phyloP scores from a whole-genome alignment of 352 stramenopile genomes.

The Globisporangium cystogenes region DNA sequence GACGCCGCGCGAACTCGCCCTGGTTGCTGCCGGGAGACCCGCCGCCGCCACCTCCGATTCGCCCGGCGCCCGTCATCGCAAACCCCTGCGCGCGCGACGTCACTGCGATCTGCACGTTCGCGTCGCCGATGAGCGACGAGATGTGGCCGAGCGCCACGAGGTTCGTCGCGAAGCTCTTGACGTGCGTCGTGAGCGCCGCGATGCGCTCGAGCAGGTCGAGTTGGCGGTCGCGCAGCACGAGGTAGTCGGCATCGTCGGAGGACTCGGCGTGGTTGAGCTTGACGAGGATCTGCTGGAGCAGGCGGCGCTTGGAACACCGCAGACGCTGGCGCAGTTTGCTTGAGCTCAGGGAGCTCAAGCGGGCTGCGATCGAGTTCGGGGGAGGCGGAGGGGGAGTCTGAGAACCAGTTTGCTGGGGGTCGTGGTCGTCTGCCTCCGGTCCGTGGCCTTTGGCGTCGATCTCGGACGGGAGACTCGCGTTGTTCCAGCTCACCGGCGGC shows the following conservation, averaged over 20 bases:
- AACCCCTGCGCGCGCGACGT: conserved; percentile 3
- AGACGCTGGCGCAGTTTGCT: conserved; percentile 24
- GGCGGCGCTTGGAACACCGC: conserved; percentile 32
- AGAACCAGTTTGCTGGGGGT: not conserved
- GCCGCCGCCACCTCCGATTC: not conserved
- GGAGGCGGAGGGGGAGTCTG: not conserved
- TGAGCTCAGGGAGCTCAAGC: not conserved
- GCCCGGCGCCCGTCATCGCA: not conserved
- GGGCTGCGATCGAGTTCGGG: not conserved
- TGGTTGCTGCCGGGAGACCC: not conserved
- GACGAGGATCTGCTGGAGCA: conserved; percentile 40
- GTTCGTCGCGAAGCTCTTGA: conserved; percentile 39
- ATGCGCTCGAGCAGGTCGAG: conserved; percentile 25
- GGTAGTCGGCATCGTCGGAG: conserved; percentile 36
- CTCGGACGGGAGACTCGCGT: conserved; percentile 4
- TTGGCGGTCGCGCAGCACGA: conserved; percentile 22
- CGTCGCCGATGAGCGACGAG: conserved; percentile 23
- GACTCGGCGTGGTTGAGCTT: conserved; percentile 33
- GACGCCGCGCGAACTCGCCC: conserved; percentile 4
- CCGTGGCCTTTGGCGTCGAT: not conserved
- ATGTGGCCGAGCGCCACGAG: conserved; percentile 29
- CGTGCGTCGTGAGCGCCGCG: conserved; percentile 19
- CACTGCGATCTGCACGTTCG: conserved; percentile 17
- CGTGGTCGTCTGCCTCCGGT: not conserved
- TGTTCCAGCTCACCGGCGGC: conserved; percentile 11